Evolutionary conservation across 2,329 filamentous ascomycete genomes (phyloP), one percentile per base, ranked within the genome.

Genomic region (Penicillium corylophilum): DNA sequence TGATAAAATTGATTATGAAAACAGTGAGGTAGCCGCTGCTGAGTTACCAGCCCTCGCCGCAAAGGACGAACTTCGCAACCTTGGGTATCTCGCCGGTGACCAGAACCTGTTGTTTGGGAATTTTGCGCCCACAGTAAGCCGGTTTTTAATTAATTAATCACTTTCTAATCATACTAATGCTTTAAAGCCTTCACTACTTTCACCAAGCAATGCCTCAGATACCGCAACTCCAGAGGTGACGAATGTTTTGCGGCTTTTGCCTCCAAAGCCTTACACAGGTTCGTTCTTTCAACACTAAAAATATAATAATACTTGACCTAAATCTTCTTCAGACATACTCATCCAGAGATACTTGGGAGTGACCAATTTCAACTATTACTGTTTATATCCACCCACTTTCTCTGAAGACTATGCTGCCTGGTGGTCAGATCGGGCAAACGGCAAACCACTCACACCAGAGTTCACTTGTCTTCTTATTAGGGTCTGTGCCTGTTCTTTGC

Each of bases 391-490:
- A 2, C 72, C 74, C 4, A 71, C 71, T 2, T 77, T 79, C 38
- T 71, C 72, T 15, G 66, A 72, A 0, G 72, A 75, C 18, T 79
- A 79, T 57, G 67, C 72, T 8, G 59, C 70, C 29, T 79, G 77
- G 77, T 79, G 77, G 75, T 57, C 66, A 29, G 64, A 71, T 47
- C 64, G 73, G 54, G 57, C 65, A 16, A 61, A 54, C 16, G 64
- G 67, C 10, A 68, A 67, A 12, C 60, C 61, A 13, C 64, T 76
- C 2, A 72, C 70, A 6, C 68, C 73, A 4, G 75, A 74, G 45
- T 74, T 79, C 39, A 80, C 77, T 2, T 77, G 75, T 60, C 64
- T 80, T 22, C 66, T 80, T 5, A 54, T 79, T 13, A 70, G 76
- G 22, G 69, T 78, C 4, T 78, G 75, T 46, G 74, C 77, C 9